Evolutionary conservation across 2,329 filamentous ascomycete species (phyloP).

Genomic region (Aspergillus versicolor): DNA sequence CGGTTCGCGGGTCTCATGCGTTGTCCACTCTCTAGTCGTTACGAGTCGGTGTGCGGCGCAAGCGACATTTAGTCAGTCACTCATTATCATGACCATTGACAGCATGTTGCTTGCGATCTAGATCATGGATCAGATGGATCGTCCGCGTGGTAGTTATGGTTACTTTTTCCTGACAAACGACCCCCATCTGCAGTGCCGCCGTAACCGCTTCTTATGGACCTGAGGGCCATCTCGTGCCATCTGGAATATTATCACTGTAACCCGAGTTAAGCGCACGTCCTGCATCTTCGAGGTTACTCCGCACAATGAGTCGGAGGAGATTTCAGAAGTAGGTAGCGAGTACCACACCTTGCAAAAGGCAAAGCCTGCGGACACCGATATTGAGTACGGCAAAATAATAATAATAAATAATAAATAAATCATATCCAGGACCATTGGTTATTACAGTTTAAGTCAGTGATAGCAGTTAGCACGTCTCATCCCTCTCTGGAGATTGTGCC

Average conservation of each 20-base stretch:
- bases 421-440: not conserved
- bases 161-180: constrained; percentile 2
- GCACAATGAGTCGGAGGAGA: too few relatives aligned
- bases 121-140: constrained; percentile 5
- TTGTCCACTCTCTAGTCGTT: not conserved
- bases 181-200: constrained; percentile 11
- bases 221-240: not conserved
- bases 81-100: not conserved
- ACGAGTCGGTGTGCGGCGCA: not conserved
- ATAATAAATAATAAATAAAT: not conserved
- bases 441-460: too few relatives aligned
- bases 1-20: constrained; percentile 8
- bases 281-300: not conserved
- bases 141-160: not conserved
- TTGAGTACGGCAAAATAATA: not conserved
- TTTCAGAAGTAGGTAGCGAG: not conserved
- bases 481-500: too few relatives aligned
- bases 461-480: too few relatives aligned
- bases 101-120: not conserved
- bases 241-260: not conserved
- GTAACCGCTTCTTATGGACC: constrained; percentile 10
- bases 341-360: not conserved
- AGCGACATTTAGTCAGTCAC: not conserved
- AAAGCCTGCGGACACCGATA: not conserved
- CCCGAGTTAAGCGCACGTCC: constrained; percentile 5